phyloP scores from a whole-genome alignment of 2,329 filamentous ascomycete species.

The Catunica adiposa region DNA sequence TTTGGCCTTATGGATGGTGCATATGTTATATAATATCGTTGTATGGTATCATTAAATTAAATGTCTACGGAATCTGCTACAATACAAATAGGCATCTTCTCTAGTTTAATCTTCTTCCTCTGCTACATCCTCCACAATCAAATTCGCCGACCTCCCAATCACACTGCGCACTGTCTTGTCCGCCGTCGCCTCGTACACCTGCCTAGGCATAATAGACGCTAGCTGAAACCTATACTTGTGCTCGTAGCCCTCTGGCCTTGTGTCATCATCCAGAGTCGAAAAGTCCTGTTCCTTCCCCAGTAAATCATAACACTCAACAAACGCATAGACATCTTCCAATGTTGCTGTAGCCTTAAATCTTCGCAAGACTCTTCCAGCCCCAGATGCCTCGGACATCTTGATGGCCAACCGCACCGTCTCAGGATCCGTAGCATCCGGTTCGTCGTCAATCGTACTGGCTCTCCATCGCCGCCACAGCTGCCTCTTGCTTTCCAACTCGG shows the following conservation, averaged over 20 bases:
- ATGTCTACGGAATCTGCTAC: background rate
- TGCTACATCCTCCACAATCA: constrained; percentile 62
- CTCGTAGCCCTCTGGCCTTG: constrained; percentile 49
- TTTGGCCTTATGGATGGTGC: too few species aligned
- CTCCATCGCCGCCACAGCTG: constrained; percentile 72
- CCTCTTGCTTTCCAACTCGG: constrained; percentile 26
- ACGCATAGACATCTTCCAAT: constrained; percentile 85
- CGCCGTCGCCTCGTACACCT: constrained; percentile 55
- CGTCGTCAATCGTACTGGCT: constrained; percentile 45
- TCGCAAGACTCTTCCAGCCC: constrained; percentile 59
- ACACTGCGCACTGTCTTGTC: constrained; percentile 51
- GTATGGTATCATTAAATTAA: background rate
- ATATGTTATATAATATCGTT: too few species aligned
- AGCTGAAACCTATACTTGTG: constrained; percentile 77
- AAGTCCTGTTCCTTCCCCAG: constrained; percentile 27
- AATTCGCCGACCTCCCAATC: constrained; percentile 68
- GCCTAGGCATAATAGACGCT: constrained; percentile 69
- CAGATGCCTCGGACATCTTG: constrained; percentile 42
- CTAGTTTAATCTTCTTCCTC: constrained; percentile 13
- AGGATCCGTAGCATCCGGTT: constrained; percentile 47
- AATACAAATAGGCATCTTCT: background rate
- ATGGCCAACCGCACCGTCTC: constrained; percentile 56
- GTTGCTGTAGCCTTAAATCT: constrained; percentile 52
- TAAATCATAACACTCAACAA: constrained; percentile 76
- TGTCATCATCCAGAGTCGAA: constrained; percentile 15